Percentiles rank a stretch among this genome's conserved stretches.
phyloP scores from a whole-genome alignment of 2,329 filamentous ascomycete species.

The Colletotrichum incanum region DNA sequence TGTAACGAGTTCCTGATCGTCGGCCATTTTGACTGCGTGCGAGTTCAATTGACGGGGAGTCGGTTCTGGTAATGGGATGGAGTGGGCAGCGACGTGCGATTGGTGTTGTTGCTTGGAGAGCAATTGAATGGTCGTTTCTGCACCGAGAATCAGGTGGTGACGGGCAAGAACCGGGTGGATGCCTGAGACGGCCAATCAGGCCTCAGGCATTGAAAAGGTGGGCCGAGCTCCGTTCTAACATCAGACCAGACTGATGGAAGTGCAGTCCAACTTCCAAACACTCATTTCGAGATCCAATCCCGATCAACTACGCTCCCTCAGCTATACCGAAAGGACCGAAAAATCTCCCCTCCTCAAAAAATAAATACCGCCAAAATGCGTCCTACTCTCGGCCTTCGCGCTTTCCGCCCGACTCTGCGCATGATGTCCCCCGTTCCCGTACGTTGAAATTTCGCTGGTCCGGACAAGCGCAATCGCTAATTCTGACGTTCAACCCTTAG shows the following conservation, averaged over 20 bases:
- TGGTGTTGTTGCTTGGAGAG: conserved; percentile 50
- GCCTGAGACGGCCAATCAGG: conserved; percentile 46
- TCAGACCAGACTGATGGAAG: conserved; percentile 42
- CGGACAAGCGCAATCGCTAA: conserved; percentile 47
- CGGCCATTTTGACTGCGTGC: conserved; percentile 83
- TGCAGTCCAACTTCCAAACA: conserved; percentile 39
- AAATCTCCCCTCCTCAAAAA: conserved; percentile 36
- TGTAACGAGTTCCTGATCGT: conserved; percentile 85
- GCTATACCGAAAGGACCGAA: conserved; percentile 33
- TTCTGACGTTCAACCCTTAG: conserved; percentile 59
- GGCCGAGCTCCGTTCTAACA: conserved; percentile 38
- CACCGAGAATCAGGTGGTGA: conserved; percentile 59
- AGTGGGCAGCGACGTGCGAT: conserved; percentile 57
- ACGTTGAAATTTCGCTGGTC: conserved; percentile 56
- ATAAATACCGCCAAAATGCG: conserved; percentile 71
- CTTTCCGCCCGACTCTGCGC: conserved; percentile 77
- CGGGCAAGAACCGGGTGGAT: conserved; percentile 44
- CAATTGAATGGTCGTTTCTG: conserved; percentile 46
- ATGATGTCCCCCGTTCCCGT: conserved; percentile 83
- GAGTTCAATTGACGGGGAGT: conserved; percentile 47
- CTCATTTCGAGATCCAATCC: conserved; percentile 49
- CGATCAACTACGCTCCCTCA: conserved; percentile 46
- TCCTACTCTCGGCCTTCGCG: conserved; percentile 76
- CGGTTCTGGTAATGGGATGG: conserved; percentile 50
- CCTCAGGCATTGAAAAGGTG: conserved; percentile 51